phyloP scores from a whole-genome alignment of 345 rosid species.

The Raphanus raphanistrum region DNA sequence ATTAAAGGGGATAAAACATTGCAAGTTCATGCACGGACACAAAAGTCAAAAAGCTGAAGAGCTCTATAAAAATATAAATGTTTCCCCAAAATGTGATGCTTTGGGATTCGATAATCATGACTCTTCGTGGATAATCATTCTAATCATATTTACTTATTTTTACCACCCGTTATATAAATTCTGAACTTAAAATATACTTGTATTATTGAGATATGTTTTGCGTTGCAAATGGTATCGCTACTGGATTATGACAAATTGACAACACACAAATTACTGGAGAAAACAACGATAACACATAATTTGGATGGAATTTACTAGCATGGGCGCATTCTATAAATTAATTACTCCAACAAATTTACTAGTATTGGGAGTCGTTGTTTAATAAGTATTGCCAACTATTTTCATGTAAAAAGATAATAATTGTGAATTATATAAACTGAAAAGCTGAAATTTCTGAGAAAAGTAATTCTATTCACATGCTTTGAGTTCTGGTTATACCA shows the following conservation, averaged over 20 bases:
- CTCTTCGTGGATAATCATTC: constrained; percentile 32
- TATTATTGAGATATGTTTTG: neutral
- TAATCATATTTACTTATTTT: constrained; percentile 9
- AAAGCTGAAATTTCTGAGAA: neutral
- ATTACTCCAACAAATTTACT: neutral
- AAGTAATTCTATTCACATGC: neutral
- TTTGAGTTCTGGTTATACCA: neutral
- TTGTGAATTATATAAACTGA: neutral
- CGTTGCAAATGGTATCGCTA: neutral
- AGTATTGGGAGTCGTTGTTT: neutral
- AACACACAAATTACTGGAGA: neutral
- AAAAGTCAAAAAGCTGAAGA: constrained; percentile 41
- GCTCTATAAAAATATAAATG: constrained; percentile 10
- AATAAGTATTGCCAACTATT: too few relatives aligned
- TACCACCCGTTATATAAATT: neutral
- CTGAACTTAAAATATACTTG: neutral
- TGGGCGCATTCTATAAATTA: neutral
- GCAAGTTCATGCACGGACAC: constrained; percentile 37
- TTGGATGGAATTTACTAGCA: neutral
- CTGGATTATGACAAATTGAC: neutral
- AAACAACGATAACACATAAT: neutral
- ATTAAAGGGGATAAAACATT: constrained; percentile 9
- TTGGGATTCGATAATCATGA: constrained; percentile 41
- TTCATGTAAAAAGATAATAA: neutral
- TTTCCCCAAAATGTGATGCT: constrained; percentile 34